These are phyloP conservation scores for Theileria orientalis DNA, from an alignment of 169 alveolate species.

Conservation along the genomic window DNA sequence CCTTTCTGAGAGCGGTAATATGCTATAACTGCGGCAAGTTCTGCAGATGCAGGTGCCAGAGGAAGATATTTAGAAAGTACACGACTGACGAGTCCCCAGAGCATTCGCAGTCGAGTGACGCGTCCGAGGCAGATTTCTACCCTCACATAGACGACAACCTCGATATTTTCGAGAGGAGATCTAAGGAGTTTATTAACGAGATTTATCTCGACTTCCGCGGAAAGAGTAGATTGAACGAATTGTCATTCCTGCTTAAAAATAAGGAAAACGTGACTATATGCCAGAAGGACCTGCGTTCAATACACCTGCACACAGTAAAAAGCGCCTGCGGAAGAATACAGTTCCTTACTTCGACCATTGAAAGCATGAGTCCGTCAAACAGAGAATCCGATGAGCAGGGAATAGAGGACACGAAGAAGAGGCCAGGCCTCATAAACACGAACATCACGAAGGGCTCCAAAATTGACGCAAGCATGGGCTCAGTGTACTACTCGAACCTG, in stretches of 20 bases:
- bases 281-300: background rate
- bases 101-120: background rate
- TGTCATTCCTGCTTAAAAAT: too few relatives aligned
- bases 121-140: background rate
- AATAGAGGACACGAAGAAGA: background rate
- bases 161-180: background rate
- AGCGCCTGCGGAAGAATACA: background rate
- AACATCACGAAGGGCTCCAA: background rate
- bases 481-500: constrained; percentile 13
- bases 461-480: background rate
- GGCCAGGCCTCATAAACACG: background rate
- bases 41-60: constrained; percentile 57
- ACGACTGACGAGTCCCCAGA: background rate
- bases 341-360: background rate
- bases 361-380: background rate
- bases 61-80: constrained; percentile 43
- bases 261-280: background rate
- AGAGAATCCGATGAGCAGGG: background rate
- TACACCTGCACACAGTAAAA: background rate
- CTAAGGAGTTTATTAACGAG: constrained; percentile 6
- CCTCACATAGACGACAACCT: background rate
- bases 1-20: constrained; percentile 48
- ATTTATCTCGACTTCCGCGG: background rate
- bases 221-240: background rate
- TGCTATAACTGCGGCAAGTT: constrained; percentile 57